These are phyloP conservation scores for Cryptomeria japonica DNA, from an alignment of 75 land plant species.

Conservation along the genomic window DNA sequence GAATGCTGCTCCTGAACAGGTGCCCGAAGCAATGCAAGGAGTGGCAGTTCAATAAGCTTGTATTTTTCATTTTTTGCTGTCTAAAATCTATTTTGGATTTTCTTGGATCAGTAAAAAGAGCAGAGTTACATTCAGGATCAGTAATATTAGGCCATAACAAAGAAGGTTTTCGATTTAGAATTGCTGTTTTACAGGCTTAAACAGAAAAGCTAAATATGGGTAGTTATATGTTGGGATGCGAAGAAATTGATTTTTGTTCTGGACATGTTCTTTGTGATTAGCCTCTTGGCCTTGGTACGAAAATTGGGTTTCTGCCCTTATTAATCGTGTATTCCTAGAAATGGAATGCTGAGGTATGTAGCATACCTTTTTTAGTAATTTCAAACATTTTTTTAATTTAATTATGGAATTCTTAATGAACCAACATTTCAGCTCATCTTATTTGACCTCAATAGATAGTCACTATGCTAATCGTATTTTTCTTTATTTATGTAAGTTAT, in stretches of 20 bases:
- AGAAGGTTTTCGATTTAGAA: neutral
- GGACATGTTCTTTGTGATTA: neutral
- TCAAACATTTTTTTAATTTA: neutral
- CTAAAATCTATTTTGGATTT: neutral
- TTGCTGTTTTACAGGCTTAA: neutral
- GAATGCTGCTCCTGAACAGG: slow-evolving; percentile 43
- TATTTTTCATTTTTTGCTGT: neutral
- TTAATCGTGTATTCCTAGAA: neutral
- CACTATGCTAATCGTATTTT: too few species aligned
- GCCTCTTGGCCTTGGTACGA: neutral
- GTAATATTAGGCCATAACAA: neutral
- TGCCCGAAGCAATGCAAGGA: slow-evolving; percentile 43
- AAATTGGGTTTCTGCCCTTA: neutral
- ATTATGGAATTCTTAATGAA: too few species aligned
- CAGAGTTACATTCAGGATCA: neutral
- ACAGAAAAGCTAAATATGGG: neutral
- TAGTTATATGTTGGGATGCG: neutral
- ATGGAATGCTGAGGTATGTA: neutral
- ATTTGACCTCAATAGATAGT: too few species aligned
- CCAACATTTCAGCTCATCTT: too few species aligned
- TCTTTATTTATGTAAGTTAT: too few species aligned
- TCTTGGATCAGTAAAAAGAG: neutral
- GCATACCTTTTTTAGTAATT: neutral
- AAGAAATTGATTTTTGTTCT: neutral
- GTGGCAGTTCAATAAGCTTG: slow-evolving; percentile 28